A percentile compares a stretch with the other conserved stretches of the same genome.
phyloP scores from a whole-genome alignment of 164 flowering plant species.

The Sedum album region DNA sequence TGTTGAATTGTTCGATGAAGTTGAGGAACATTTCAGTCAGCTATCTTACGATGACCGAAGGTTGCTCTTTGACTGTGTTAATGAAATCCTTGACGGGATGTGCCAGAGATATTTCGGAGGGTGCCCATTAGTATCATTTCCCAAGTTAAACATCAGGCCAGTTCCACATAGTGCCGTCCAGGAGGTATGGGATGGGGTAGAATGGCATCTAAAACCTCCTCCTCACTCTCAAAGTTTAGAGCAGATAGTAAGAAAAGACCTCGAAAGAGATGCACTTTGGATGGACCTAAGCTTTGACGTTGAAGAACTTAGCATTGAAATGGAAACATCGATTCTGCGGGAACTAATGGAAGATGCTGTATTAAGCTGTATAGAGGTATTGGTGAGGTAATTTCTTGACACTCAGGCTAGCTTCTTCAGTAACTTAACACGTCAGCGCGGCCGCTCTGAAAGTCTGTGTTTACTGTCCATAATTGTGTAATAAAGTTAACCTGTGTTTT shows the following conservation, averaged over 20 bases:
- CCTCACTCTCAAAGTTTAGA: slow-evolving; percentile 44
- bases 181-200: slow-evolving; percentile 56
- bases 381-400: not conserved
- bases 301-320: slow-evolving; percentile 41
- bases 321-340: slow-evolving; percentile 45
- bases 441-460: not conserved
- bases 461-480: not conserved
- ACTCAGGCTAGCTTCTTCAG: not conserved
- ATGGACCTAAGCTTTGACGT: slow-evolving; percentile 46
- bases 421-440: not conserved
- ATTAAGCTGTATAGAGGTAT: slow-evolving; percentile 22
- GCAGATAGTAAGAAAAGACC: slow-evolving; percentile 54
- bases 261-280: slow-evolving; percentile 54
- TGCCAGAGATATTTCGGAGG: slow-evolving; percentile 34
- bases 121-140: slow-evolving; percentile 41
- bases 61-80: slow-evolving; percentile 65
- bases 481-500: not conserved
- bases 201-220: slow-evolving; percentile 36
- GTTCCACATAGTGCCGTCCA: slow-evolving; percentile 30
- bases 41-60: slow-evolving; percentile 35
- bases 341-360: slow-evolving; percentile 57
- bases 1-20: slow-evolving; percentile 41
- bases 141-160: slow-evolving; percentile 31
- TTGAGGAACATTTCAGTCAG: slow-evolving; percentile 36
- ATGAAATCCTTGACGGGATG: slow-evolving; percentile 63